A percentile compares a stretch with the other conserved stretches of the same genome.
Evolutionary conservation across 2,329 filamentous ascomycete genomes (phyloP).

Genomic region (Bipolaris victoriae): DNA sequence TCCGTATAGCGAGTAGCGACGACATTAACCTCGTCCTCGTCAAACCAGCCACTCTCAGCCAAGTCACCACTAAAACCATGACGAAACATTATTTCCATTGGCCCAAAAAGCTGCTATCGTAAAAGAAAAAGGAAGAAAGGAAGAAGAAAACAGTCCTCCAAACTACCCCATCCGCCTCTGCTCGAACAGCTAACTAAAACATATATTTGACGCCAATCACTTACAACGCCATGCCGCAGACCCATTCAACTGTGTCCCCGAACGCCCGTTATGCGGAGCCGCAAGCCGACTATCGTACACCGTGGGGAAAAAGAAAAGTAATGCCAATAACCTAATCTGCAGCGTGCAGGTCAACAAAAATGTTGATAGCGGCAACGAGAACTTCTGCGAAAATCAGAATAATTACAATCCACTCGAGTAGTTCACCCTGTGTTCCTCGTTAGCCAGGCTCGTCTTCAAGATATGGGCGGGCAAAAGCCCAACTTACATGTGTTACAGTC

Average conservation of each 20-base stretch:
- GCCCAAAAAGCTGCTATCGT: neutral
- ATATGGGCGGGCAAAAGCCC: neutral
- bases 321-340: conserved; percentile 53
- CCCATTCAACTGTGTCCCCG: neutral
- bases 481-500: conserved; percentile 70
- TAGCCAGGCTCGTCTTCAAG: conserved; percentile 1
- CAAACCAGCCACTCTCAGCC: no score
- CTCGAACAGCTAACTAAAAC: neutral
- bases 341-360: conserved; percentile 90
- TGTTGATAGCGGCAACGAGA: conserved; percentile 89
- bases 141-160: neutral
- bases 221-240: conserved; percentile 13
- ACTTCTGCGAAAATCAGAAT: conserved; percentile 96
- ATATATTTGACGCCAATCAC: neutral
- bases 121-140: neutral
- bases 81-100: neutral
- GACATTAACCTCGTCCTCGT: no score
- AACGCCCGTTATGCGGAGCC: conserved; percentile 3
- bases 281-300: conserved; percentile 26
- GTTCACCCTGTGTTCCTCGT: conserved; percentile 48
- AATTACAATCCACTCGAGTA: conserved; percentile 72
- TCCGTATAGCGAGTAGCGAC: no score
- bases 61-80: neutral
- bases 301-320: neutral
- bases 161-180: neutral